Percentiles rank a stretch among this genome's conserved stretches.
Evolutionary conservation across 2,329 filamentous ascomycete species (phyloP).

Genomic region (Exophiala sp.): DNA sequence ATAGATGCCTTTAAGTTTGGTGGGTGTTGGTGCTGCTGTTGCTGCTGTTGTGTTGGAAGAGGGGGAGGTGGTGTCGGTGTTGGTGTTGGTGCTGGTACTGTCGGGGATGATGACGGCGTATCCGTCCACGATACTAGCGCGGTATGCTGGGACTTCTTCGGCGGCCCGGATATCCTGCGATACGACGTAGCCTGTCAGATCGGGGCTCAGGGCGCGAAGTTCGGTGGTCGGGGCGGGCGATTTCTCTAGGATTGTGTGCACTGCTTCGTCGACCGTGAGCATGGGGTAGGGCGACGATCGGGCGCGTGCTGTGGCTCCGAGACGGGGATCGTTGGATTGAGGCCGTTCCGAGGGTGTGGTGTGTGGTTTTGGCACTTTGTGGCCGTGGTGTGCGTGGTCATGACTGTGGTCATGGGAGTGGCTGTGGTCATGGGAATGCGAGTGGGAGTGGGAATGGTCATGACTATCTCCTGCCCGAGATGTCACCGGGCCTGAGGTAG

Average conservation of each 20-base stretch:
- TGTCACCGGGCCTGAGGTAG: no score
- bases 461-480: conserved; percentile 39
- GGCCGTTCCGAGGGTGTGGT: conserved; percentile 57
- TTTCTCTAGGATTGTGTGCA: conserved; percentile 64
- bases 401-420: conserved; percentile 51
- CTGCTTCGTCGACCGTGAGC: conserved; percentile 76
- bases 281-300: conserved; percentile 88
- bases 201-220: conserved; percentile 53
- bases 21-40: background rate
- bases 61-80: background rate
- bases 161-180: conserved; percentile 73
- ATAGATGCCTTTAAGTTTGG: conserved; percentile 69
- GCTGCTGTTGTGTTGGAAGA: no score
- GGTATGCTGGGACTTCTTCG: conserved; percentile 85
- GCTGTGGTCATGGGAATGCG: background rate
- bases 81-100: background rate
- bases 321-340: conserved; percentile 54
- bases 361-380: conserved; percentile 62
- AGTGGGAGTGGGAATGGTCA: conserved; percentile 35
- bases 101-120: conserved; percentile 71
- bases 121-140: conserved; percentile 93
- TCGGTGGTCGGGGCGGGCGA: conserved; percentile 60
- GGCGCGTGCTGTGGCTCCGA: conserved; percentile 62
- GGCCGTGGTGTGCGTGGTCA: conserved; percentile 42
- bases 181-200: conserved; percentile 69